These are phyloP conservation scores for Neurospora sp. DNA, from an alignment of 495 filamentous ascomycete species.

Conservation along the genomic window DNA sequence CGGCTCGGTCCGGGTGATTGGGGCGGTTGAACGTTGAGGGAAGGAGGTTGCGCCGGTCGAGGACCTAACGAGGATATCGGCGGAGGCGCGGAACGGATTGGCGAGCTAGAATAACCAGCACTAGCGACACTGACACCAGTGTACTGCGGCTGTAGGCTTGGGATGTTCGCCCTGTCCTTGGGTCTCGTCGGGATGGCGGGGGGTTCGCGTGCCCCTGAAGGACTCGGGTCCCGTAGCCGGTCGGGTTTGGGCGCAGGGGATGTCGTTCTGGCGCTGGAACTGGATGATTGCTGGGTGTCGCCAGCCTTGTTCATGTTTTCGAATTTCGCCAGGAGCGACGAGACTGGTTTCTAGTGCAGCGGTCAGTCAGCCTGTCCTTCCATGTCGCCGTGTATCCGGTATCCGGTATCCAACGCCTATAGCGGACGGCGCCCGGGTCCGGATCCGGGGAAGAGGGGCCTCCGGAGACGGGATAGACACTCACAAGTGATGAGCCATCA, in stretches of 20 bases:
- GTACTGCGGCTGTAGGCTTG: constrained; percentile 13
- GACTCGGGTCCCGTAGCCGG: constrained; percentile 35
- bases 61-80: constrained; percentile 27
- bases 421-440: neutral
- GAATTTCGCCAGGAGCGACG: constrained; percentile 84
- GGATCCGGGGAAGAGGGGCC: neutral
- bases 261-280: constrained; percentile 18
- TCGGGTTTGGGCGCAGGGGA: constrained; percentile 29
- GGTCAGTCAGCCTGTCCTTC: constrained; percentile 13
- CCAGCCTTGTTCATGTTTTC: constrained; percentile 66
- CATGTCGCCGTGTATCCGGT: neutral
- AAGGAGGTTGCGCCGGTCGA: constrained; percentile 51
- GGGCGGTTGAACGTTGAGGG: constrained; percentile 64
- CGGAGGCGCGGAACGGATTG: constrained; percentile 20
- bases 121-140: constrained; percentile 5
- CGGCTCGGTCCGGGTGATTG: constrained; percentile 55
- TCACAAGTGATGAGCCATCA: constrained; percentile 53
- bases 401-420: neutral
- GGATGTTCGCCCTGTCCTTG: constrained; percentile 19
- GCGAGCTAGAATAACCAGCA: constrained; percentile 12
- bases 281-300: constrained; percentile 15
- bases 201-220: constrained; percentile 38
- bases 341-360: constrained; percentile 59
- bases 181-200: constrained; percentile 44
- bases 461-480: constrained; percentile 6